Conservation (phyloP, 306 rosid species). For the Rosa multiflora region DNA sequence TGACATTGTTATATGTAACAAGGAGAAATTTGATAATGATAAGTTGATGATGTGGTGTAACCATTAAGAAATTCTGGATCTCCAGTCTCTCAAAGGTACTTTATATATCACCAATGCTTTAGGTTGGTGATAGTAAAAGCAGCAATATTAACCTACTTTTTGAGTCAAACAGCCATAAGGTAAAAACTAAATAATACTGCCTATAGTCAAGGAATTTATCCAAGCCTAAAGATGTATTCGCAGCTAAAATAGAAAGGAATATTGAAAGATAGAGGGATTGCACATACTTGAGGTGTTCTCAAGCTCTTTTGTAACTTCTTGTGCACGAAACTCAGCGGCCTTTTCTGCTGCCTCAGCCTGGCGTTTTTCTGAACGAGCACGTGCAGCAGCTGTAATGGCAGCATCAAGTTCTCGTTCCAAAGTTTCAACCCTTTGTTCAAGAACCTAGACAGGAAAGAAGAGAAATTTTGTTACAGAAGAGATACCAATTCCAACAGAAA, state of each 20-base stretch:
- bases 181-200: not conserved
- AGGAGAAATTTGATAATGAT: not conserved
- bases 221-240: not conserved
- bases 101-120: not conserved
- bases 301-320: slow-evolving; percentile 74
- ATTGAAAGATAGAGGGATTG: slow-evolving; percentile 5
- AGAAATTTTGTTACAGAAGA: not conserved
- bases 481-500: not conserved
- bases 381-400: slow-evolving; percentile 85
- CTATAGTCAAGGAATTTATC: not conserved
- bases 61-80: not conserved
- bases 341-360: slow-evolving; percentile 84
- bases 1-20: not conserved
- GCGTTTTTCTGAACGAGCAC: slow-evolving; percentile 85
- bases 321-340: slow-evolving; percentile 78
- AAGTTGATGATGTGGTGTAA: not conserved
- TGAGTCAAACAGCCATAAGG: not conserved
- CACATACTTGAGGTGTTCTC: slow-evolving; percentile 91
- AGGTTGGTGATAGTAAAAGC: not conserved
- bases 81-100: not conserved
- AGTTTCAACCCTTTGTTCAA: slow-evolving; percentile 78
- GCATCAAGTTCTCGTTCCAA: slow-evolving; percentile 92
- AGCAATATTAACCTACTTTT: not conserved
- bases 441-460: slow-evolving; percentile 42
- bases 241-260: not conserved